Evolutionary conservation across 2,329 filamentous ascomycete species (phyloP).

Genomic region (Beauveria sp.): DNA sequence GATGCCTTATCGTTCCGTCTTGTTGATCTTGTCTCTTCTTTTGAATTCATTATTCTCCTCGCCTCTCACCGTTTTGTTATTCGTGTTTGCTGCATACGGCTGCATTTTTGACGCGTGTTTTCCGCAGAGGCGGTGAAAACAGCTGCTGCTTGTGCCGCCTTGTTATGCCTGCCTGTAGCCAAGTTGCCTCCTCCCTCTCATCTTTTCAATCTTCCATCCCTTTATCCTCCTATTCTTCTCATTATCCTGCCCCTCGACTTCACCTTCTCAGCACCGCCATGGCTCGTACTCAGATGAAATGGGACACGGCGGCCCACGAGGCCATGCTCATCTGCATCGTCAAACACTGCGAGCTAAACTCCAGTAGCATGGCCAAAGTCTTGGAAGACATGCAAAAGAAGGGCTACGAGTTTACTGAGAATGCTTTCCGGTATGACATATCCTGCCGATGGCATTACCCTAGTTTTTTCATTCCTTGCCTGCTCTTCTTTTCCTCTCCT

Average conservation of each 20-base stretch:
- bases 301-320: conserved; percentile 35
- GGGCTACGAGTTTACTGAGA: conserved; percentile 33
- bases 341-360: conserved; percentile 26
- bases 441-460: not conserved
- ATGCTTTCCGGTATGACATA: conserved; percentile 32
- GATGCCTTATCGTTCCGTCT: not conserved
- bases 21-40: not conserved
- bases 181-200: conserved; percentile 4
- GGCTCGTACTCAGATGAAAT: conserved; percentile 25
- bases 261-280: not conserved
- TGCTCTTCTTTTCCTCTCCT: not conserved
- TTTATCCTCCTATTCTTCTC: not conserved
- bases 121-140: not conserved
- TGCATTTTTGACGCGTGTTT: not conserved
- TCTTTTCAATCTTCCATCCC: not conserved
- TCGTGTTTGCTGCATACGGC: not conserved
- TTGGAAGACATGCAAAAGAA: conserved; percentile 28
- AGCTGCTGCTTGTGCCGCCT: not conserved
- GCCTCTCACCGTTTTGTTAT: not conserved
- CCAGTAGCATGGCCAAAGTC: conserved; percentile 27
- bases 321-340: conserved; percentile 36
- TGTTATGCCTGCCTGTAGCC: not conserved
- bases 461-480: not conserved
- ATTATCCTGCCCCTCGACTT: not conserved
- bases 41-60: not conserved